phyloP scores from a whole-genome alignment of 148 eudicot species.

The Euryodendron excelsum region DNA sequence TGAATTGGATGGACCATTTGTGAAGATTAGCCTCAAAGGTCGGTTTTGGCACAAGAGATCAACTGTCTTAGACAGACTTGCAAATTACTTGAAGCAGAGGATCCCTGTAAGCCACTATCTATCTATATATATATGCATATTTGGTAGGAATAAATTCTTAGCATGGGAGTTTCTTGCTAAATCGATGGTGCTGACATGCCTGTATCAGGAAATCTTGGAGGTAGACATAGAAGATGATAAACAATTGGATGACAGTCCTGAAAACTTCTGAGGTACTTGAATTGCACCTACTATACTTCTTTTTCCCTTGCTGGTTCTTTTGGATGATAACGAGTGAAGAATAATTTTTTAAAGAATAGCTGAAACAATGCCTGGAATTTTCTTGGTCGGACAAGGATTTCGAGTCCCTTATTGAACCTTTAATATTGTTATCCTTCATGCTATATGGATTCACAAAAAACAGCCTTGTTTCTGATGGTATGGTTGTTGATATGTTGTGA shows the following conservation, averaged over 20 bases:
- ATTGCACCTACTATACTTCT: too few species aligned
- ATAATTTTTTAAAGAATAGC: too few species aligned
- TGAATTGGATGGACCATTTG: conserved; percentile 87
- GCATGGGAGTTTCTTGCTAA: neutral
- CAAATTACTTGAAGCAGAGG: conserved; percentile 78
- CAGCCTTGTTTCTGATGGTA: too few species aligned
- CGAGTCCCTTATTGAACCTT: neutral
- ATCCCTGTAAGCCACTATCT: conserved; percentile 54
- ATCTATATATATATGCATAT: too few species aligned
- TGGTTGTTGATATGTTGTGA: too few species aligned
- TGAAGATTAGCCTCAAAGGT: conserved; percentile 78
- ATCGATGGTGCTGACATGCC: neutral
- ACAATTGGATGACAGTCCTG: conserved; percentile 93
- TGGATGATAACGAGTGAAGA: too few species aligned
- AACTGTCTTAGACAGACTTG: conserved; percentile 66
- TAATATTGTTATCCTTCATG: neutral
- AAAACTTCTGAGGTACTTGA: conserved; percentile 42
- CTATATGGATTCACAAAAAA: neutral
- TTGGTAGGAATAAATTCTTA: too few species aligned
- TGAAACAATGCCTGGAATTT: too few species aligned
- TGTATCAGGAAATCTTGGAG: conserved; percentile 64
- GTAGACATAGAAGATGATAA: conserved; percentile 97
- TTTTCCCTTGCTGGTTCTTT: too few species aligned
- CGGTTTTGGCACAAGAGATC: conserved; percentile 83
- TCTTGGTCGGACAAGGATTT: neutral